phyloP scores from a whole-genome alignment of 2,329 filamentous ascomycete genomes.

The Arthrocladium fulminans region DNA sequence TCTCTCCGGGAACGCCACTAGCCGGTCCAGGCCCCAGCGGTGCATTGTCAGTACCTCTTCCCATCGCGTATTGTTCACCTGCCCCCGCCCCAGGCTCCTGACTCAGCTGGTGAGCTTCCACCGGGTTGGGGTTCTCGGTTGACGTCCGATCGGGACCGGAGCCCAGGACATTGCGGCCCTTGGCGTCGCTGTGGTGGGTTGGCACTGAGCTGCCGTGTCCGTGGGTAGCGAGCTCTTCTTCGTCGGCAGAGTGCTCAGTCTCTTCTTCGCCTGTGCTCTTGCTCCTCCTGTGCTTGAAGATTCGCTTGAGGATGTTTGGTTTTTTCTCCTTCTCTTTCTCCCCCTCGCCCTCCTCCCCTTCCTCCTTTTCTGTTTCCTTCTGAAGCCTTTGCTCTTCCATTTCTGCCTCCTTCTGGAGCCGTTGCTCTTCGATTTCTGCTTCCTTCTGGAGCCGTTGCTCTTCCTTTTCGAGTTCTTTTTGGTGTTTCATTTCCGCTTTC shows the following conservation, averaged over 20 bases:
- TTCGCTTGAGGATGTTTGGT: slow-evolving; percentile 19
- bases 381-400: slow-evolving; percentile 11
- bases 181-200: background rate
- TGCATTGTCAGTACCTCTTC: background rate
- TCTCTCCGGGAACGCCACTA: background rate
- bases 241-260: slow-evolving; percentile 21
- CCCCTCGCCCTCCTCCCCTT: slow-evolving; percentile 1
- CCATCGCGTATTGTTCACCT: background rate
- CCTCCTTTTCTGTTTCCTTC: slow-evolving; percentile 11
- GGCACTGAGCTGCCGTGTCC: slow-evolving; percentile 5
- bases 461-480: slow-evolving; percentile 15
- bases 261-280: slow-evolving; percentile 22
- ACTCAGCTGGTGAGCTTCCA: background rate
- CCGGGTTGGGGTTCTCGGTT: background rate
- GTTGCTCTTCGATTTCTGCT: background rate
- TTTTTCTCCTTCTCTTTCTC: slow-evolving; percentile 22
- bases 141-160: background rate
- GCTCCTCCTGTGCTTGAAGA: slow-evolving; percentile 22
- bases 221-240: slow-evolving; percentile 13
- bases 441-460: slow-evolving; percentile 11
- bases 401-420: background rate
- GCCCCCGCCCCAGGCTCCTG: background rate
- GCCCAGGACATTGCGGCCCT: slow-evolving; percentile 6
- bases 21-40: background rate
- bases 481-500: slow-evolving; percentile 9